Conservation (phyloP, 2,329 filamentous ascomycete species). For the Pyrenophora teres region DNA sequence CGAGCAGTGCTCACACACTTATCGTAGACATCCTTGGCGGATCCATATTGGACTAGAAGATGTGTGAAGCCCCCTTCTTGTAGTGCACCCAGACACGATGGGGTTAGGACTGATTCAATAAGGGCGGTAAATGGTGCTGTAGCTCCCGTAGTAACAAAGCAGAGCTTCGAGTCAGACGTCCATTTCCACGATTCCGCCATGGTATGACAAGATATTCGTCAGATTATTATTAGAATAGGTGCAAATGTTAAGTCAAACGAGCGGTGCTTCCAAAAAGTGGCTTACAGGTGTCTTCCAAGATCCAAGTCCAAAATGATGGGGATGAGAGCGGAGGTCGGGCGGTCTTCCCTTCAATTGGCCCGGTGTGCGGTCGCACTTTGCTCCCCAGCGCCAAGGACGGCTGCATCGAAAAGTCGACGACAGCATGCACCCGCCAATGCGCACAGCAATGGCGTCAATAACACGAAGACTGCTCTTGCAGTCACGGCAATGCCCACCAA, state of each 20-base stretch:
- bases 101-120: conserved; percentile 66
- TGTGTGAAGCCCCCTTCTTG: conserved; percentile 66
- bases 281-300: background rate
- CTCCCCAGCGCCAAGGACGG: conserved; percentile 32
- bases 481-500: conserved; percentile 35
- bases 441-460: conserved; percentile 44
- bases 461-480: conserved; percentile 39
- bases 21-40: conserved; percentile 62
- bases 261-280: background rate
- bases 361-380: conserved; percentile 27
- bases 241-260: background rate
- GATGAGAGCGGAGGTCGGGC: conserved; percentile 30
- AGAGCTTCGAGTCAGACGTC: conserved; percentile 52
- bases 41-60: conserved; percentile 80
- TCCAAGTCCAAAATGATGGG: background rate
- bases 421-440: conserved; percentile 12
- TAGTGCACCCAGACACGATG: conserved; percentile 67
- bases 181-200: conserved; percentile 30
- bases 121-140: conserved; percentile 82
- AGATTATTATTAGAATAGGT: too few species aligned
- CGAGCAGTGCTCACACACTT: conserved; percentile 20
- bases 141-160: conserved; percentile 90
- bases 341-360: conserved; percentile 22
- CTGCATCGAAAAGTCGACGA: conserved; percentile 41
- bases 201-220: background rate